phyloP scores from a whole-genome alignment of 306 rosid genomes.

The Vicia faba region DNA sequence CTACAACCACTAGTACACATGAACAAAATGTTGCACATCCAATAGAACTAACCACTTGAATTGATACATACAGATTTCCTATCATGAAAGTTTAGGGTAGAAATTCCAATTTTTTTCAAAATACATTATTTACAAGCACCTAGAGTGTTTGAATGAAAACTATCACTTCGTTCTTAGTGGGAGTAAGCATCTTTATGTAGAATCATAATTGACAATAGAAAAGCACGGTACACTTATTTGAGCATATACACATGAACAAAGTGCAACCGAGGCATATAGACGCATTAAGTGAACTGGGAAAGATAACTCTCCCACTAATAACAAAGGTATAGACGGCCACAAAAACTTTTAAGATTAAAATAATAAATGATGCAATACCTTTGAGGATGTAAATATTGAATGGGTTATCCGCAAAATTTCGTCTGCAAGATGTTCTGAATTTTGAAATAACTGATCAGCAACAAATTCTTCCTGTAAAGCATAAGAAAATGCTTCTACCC shows the following conservation, averaged over 20 bases:
- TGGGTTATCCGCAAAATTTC: conserved; percentile 60
- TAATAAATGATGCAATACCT: conserved; percentile 53
- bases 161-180: conserved; percentile 1
- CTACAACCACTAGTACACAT: conserved; percentile 16
- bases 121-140: conserved; percentile 10
- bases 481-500: conserved; percentile 67
- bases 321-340: conserved; percentile 19
- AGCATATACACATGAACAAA: conserved; percentile 16
- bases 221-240: conserved; percentile 18
- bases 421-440: conserved; percentile 70
- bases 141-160: conserved; percentile 6
- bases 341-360: conserved; percentile 22
- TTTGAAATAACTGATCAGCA: conserved; percentile 91
- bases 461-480: conserved; percentile 90
- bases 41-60: conserved; percentile 13
- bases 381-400: conserved; percentile 70
- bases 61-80: background rate
- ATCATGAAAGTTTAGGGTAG: conserved; percentile 29
- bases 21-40: conserved; percentile 29
- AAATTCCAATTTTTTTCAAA: conserved; percentile 19
- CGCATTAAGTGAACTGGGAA: conserved; percentile 10
- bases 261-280: conserved; percentile 3
- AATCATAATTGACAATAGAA: conserved; percentile 5
- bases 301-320: conserved; percentile 11
- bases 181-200: conserved; percentile 13